phyloP scores from a whole-genome alignment of 345 rosid genomes.

The Cardamine resedifolia region DNA sequence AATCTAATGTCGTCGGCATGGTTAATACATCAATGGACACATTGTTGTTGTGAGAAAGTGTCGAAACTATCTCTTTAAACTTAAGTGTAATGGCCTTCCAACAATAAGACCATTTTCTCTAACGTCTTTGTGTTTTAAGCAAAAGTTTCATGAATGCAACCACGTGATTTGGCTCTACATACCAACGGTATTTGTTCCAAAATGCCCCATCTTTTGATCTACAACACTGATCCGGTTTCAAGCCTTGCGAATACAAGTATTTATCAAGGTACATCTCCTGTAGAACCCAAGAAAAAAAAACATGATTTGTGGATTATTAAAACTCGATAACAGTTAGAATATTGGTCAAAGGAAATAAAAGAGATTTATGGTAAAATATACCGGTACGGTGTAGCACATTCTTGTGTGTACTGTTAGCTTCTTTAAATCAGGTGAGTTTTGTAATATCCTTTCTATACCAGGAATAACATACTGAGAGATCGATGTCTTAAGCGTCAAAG shows the following conservation, averaged over 20 bases:
- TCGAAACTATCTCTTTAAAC: neutral
- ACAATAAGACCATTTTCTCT: neutral
- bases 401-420: conserved; percentile 24
- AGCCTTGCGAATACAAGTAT: neutral
- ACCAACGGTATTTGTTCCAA: neutral
- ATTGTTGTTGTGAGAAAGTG: neutral
- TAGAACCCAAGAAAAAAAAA: neutral
- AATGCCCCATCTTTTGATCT: conserved; percentile 6
- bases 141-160: neutral
- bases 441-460: conserved; percentile 15
- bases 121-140: neutral
- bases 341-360: too few relatives aligned
- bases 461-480: conserved; percentile 13
- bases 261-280: neutral
- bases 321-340: neutral
- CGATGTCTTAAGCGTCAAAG: neutral
- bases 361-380: too few relatives aligned
- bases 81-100: neutral
- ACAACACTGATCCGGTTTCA: neutral
- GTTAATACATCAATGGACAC: neutral
- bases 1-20: neutral
- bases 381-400: too few relatives aligned
- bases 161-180: neutral
- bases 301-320: neutral
- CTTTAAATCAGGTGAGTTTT: conserved; percentile 27